Evolutionary conservation across 2,329 filamentous ascomycete species (phyloP), one percentile per base, ranked within the genome.

Genomic region (Exophiala alcalophila): DNA sequence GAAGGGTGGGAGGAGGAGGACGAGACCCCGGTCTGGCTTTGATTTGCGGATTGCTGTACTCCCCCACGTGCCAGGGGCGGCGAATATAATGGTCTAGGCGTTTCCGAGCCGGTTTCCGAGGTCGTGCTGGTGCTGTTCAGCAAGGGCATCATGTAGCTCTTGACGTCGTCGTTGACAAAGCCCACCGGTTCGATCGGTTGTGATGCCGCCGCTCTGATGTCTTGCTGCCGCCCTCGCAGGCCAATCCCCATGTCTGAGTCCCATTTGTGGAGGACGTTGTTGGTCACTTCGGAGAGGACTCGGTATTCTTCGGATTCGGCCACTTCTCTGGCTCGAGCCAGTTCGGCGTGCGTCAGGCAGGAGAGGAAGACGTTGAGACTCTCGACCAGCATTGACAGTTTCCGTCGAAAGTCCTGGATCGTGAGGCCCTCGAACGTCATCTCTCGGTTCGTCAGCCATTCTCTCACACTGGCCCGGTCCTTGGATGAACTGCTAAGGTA

Each of bases 331-430:
- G 49, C 49, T 29, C 49, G 43, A n/a, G 49, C 45, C 9, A 52
- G 42, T 24, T 52, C 49, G 29, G 49, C 49, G 24, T 52, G 49
- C 3, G 49, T 52, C 29, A 52, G 42, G 15, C 44, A 49, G 5
- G 49, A 52, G 10, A 52, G 49, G 23, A 52, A 52, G 12, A 52
- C 49, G 18, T 52, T 52, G 35, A 52, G 45, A 12, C 41, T 52
- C 29, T 52, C 49, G 12, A 49, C 49, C 36, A 52, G 38, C 49
- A 52, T 52, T 5, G 49, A 52, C 26, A 52, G 24, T 38, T 52
- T 52, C 15, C 49, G 11, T 30, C 49, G 37, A 21, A 52, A 52
- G 23, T 52, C 49, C 18, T 49, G 49, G n/a, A 52, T 44, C 14
- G 49, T 52, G 23, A 49, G 25, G 5, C 49, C 49, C n/a, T 52